These are phyloP conservation scores for Schizosaccharomyces pombe DNA, from an alignment of 805 yeast species.

Conservation along the genomic window DNA sequence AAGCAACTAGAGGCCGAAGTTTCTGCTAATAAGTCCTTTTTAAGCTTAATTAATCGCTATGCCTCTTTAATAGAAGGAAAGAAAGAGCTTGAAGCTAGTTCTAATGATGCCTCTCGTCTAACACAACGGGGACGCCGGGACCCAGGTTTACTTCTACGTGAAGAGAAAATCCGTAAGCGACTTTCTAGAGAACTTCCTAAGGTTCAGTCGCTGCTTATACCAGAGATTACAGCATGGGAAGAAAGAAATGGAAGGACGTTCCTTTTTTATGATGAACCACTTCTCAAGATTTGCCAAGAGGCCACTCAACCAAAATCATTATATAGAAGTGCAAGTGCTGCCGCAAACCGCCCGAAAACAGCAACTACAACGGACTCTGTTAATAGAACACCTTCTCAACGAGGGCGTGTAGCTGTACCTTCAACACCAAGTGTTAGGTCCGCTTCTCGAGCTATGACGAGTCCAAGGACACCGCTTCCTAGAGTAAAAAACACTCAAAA, in stretches of 20 bases:
- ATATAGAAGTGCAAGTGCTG: no score
- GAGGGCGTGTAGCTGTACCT: not conserved
- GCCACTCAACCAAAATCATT: not conserved
- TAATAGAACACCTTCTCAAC: not conserved
- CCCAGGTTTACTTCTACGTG: constrained; percentile 55
- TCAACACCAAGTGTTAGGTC: not conserved
- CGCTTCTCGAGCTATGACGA: not conserved
- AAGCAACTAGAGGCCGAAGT: constrained; percentile 26
- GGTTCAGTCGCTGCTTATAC: constrained; percentile 28
- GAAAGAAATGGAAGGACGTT: constrained; percentile 13
- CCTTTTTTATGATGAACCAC: constrained; percentile 26
- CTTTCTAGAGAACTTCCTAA: constrained; percentile 47
- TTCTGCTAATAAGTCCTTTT: constrained; percentile 28
- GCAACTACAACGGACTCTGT: not conserved
- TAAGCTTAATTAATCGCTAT: constrained; percentile 32
- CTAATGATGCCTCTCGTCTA: constrained; percentile 60
- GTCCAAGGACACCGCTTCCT: not conserved
- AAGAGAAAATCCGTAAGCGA: constrained; percentile 51
- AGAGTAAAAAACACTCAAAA: not conserved
- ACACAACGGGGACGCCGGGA: constrained; percentile 18
- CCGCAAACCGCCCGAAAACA: not conserved
- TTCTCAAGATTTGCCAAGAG: constrained; percentile 18
- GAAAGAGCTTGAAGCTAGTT: constrained; percentile 36
- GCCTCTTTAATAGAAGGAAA: constrained; percentile 37
- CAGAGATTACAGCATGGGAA: constrained; percentile 28